Percentiles rank a stretch among this genome's conserved stretches.
These are phyloP conservation scores for Termitomyces sp. DNA, from an alignment of 768 basidiomycete genomes.

Conservation along the genomic window DNA sequence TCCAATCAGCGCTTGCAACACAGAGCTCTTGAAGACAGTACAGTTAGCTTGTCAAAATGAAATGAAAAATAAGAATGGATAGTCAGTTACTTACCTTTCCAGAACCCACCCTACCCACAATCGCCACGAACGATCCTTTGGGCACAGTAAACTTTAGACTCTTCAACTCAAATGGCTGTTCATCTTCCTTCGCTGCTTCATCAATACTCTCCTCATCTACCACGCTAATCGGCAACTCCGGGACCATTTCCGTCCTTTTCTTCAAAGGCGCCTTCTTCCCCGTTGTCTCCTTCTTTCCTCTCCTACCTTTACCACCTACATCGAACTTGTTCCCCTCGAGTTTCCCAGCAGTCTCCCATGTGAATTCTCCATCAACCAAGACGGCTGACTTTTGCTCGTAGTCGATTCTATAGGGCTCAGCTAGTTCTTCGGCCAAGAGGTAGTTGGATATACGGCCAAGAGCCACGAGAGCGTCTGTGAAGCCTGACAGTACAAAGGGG, in stretches of 20 bases:
- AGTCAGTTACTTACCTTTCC: constrained; percentile 52
- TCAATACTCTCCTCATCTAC: neutral
- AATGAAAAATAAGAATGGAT: neutral
- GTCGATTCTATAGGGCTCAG: constrained; percentile 42
- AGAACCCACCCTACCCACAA: constrained; percentile 71
- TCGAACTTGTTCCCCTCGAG: constrained; percentile 9
- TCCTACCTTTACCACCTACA: neutral
- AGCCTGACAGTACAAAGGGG: constrained; percentile 46
- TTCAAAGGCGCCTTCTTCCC: constrained; percentile 1
- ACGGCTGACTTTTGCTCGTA: constrained; percentile 33
- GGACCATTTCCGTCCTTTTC: neutral
- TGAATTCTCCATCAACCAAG: constrained; percentile 44
- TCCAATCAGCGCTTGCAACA: constrained; percentile 54
- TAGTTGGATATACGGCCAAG: constrained; percentile 43
- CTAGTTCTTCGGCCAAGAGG: constrained; percentile 52
- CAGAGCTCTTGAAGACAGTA: constrained; percentile 38
- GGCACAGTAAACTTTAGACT: constrained; percentile 43
- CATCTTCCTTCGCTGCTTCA: constrained; percentile 20
- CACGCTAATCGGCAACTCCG: neutral
- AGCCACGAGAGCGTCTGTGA: constrained; percentile 48
- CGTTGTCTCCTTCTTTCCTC: constrained; percentile 11
- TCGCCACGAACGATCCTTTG: constrained; percentile 60
- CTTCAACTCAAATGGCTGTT: constrained; percentile 49
- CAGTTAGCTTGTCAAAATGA: neutral
- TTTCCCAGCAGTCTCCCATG: constrained; percentile 40